These are phyloP conservation scores for Rhynchospora tenuis DNA, from an alignment of 176 grass and related monocot species.

Conservation along the genomic window DNA sequence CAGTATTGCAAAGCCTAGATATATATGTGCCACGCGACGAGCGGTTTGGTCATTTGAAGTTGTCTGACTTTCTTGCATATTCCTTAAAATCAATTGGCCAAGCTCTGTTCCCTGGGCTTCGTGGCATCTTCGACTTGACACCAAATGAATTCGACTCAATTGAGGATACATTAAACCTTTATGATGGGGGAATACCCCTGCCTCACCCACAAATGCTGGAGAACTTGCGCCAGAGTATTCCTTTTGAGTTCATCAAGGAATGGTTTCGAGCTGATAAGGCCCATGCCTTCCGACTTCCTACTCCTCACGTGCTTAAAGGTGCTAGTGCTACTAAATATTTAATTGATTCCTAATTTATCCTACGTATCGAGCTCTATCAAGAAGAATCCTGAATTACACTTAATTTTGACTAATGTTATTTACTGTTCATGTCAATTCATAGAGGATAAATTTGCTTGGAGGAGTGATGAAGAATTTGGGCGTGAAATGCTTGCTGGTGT, in stretches of 20 bases:
- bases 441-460: conserved; percentile 72
- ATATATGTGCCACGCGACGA: conserved; percentile 78
- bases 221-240: conserved; percentile 40
- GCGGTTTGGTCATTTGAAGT: conserved; percentile 75
- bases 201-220: conserved; percentile 30
- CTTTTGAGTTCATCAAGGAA: conserved; percentile 46
- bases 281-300: conserved; percentile 50
- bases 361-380: not conserved
- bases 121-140: conserved; percentile 26
- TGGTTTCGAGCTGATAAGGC: conserved; percentile 51
- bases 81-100: conserved; percentile 51
- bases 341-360: not conserved
- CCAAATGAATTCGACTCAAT: conserved; percentile 69
- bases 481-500: conserved; percentile 90
- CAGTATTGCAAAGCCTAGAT: conserved; percentile 19
- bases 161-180: conserved; percentile 63
- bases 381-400: not conserved
- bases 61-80: conserved; percentile 67
- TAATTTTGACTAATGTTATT: not conserved
- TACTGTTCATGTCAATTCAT: not conserved
- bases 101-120: conserved; percentile 40
- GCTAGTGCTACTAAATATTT: conserved; percentile 20
- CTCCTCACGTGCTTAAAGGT: conserved; percentile 73
- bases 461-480: conserved; percentile 77
- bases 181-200: conserved; percentile 42